These are phyloP conservation scores for Lathyrus aphaca DNA, from an alignment of 306 rosid genomes.

Conservation along the genomic window DNA sequence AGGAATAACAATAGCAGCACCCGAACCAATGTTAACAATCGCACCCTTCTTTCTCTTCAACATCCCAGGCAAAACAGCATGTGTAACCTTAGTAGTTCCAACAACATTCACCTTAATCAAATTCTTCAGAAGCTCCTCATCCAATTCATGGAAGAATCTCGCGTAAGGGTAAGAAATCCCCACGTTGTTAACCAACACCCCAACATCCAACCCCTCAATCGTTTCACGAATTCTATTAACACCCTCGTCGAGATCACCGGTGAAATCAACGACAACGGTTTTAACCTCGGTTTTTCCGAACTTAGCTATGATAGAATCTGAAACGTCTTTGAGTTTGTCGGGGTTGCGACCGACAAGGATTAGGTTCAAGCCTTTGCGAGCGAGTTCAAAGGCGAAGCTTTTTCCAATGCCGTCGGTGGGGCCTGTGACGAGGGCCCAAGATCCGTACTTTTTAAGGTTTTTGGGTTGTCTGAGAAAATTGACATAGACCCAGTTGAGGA, in stretches of 20 bases:
- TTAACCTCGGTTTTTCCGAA: constrained; percentile 56
- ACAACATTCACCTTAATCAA: constrained; percentile 82
- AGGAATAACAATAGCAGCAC: constrained; percentile 87
- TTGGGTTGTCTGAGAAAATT: constrained; percentile 74
- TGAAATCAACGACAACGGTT: constrained; percentile 77
- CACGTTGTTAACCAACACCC: constrained; percentile 79
- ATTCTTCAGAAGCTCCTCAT: constrained; percentile 69
- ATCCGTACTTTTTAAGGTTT: constrained; percentile 70
- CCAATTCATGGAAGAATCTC: constrained; percentile 87
- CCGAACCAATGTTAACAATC: constrained; percentile 91
- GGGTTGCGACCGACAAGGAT: constrained; percentile 84
- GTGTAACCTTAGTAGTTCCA: constrained; percentile 90
- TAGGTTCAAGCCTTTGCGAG: constrained; percentile 72
- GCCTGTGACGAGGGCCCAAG: constrained; percentile 84
- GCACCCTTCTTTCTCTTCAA: constrained; percentile 87
- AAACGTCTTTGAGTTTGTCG: constrained; percentile 71
- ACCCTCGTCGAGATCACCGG: constrained; percentile 78
- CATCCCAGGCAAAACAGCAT: constrained; percentile 85
- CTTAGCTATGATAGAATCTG: constrained; percentile 62
- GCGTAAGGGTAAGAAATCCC: constrained; percentile 94
- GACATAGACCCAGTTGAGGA: constrained; percentile 71
- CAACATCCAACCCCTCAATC: constrained; percentile 81
- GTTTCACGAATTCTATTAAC: constrained; percentile 53
- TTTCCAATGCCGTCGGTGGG: constrained; percentile 88
- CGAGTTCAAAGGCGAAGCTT: constrained; percentile 73